A percentile compares a stretch with the other conserved stretches of the same genome.
Evolutionary conservation across 2,329 filamentous ascomycete species (phyloP).

Genomic region (Raffaelea deltoideospora): DNA sequence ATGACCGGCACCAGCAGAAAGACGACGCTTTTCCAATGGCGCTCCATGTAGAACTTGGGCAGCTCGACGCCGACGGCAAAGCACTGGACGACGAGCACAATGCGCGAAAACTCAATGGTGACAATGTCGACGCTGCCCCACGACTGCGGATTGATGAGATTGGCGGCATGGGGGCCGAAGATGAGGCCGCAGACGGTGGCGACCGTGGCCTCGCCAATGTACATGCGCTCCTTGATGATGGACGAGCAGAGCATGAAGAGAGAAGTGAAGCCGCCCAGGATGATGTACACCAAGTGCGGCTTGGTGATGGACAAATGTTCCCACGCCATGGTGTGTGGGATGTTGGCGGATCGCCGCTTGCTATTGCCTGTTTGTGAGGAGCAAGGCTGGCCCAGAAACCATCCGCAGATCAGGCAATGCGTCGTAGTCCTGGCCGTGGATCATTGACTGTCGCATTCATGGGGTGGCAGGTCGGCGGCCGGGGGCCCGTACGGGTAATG

Average conservation of each 20-base stretch:
- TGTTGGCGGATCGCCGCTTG: no score
- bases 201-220: slow-evolving; percentile 96
- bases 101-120: slow-evolving; percentile 77
- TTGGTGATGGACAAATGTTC: slow-evolving; percentile 73
- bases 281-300: slow-evolving; percentile 96
- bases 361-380: no score
- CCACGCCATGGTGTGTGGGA: slow-evolving; percentile 49
- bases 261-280: slow-evolving; percentile 91
- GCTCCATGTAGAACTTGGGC: slow-evolving; percentile 93
- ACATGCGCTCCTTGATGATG: slow-evolving; percentile 94
- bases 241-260: slow-evolving; percentile 98
- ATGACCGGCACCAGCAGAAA: slow-evolving; percentile 88
- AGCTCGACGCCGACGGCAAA: slow-evolving; percentile 85
- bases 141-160: slow-evolving; percentile 57
- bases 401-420: no score
- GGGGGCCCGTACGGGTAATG: no score
- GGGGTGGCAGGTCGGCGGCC: no score
- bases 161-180: slow-evolving; percentile 72
- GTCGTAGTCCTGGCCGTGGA: no score
- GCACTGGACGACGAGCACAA: slow-evolving; percentile 83
- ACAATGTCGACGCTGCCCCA: slow-evolving; percentile 81
- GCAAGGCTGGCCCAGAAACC: no score
- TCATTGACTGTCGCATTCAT: no score
- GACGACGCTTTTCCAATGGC: slow-evolving; percentile 85
- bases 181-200: slow-evolving; percentile 79